Base-by-base conservation (phyloP, 2,329 filamentous ascomycete species). In the Arthroderma sp. region DNA sequence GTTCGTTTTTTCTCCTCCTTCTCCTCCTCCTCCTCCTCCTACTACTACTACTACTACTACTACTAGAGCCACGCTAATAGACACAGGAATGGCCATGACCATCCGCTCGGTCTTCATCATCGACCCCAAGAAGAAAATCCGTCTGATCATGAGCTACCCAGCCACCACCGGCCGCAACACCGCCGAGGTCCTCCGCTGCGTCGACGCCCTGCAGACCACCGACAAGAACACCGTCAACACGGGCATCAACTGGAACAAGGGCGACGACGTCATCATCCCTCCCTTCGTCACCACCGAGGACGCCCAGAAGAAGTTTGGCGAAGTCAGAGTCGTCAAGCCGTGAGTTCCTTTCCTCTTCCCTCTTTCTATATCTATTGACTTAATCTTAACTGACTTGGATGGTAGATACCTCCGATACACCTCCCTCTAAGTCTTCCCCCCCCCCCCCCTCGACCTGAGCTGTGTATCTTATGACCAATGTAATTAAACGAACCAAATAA, bases 41-140 rank as follows among this genome's bases (percentile, higher is more conserved):
- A n/a, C n/a, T n/a, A n/a, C n/a, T n/a, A n/a, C n/a, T n/a, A n/a
- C n/a, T n/a, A n/a, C n/a, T n/a, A n/a, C n/a, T n/a, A n/a, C n/a
- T n/a, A n/a, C n/a, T n/a, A n/a, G n/a, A n/a, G n/a, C n/a, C n/a
- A n/a, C n/a, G n/a, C n/a, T n/a, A n/a, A n/a, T n/a, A n/a, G 11
- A 1, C 13, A 8, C 15, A 57, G 64, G 65, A 65, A 87, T 91
- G 66, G 89, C 90, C 58, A 91, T 95, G 76, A 95, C 91, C 66
- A 95, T 96, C 76, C 88, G 91, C 68, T 89, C 87, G 66, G 91
- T 95, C 70, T 95, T 94, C 80, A 80, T 95, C 76, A 93, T 95
- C 73, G 90, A 95, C 78, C 90, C 90, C 63, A 83, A 82, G 74
- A 95, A 95, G 84, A 91, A 86, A 73, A 93, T 95, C 76, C 86